phyloP scores from a whole-genome alignment of 306 rosid species.

The Inga leiocalycina region DNA sequence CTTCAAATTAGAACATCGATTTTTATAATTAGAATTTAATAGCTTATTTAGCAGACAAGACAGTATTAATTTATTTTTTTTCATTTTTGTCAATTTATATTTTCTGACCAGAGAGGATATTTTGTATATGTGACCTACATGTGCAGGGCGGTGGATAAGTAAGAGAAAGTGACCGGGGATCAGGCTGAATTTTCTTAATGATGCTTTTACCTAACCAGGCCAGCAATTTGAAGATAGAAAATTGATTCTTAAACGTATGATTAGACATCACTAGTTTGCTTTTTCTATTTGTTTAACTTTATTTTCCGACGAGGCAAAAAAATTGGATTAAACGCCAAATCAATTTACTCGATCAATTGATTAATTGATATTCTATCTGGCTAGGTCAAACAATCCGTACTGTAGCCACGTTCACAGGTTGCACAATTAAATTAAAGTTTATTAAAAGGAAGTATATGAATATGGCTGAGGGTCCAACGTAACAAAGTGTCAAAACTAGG shows the following conservation, averaged over 20 bases:
- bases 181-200: slow-evolving; percentile 27
- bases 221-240: slow-evolving; percentile 25
- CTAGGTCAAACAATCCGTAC: not conserved
- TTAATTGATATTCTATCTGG: not conserved
- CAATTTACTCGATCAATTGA: not conserved
- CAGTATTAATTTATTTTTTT: not conserved
- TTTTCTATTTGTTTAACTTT: not conserved
- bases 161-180: not conserved
- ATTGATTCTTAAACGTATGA: slow-evolving; percentile 24
- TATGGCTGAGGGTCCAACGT: slow-evolving; percentile 6
- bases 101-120: slow-evolving; percentile 8
- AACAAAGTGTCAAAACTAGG: not conserved
- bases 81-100: not conserved
- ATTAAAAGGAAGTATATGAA: not conserved
- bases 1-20: not conserved
- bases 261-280: slow-evolving; percentile 33
- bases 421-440: not conserved
- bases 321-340: not conserved
- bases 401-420: not conserved
- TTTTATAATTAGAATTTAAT: not conserved
- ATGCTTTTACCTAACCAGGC: slow-evolving; percentile 35
- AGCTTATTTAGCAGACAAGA: not conserved
- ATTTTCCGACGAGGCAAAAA: not conserved
- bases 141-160: not conserved
- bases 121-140: not conserved